A percentile compares a stretch with the other conserved stretches of the same genome.
Evolutionary conservation across 352 stramenopile species (phyloP).

Genomic region (Phytopythium sindhum): DNA sequence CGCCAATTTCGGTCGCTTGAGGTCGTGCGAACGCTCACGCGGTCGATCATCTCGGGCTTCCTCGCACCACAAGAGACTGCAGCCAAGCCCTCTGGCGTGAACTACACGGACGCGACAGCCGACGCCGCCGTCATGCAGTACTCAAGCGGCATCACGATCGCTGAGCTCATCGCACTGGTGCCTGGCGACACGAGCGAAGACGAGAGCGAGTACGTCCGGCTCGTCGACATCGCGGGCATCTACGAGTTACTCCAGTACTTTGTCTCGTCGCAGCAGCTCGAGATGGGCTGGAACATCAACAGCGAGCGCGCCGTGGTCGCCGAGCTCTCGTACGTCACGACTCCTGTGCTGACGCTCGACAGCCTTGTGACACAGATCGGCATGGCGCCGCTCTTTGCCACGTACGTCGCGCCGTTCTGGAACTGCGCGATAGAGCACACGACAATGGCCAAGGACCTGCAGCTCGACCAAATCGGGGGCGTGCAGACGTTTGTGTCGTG

Average conservation of each 20-base stretch:
- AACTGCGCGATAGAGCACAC: conserved; percentile 38
- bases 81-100: too few relatives aligned
- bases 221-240: conserved; percentile 29
- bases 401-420: conserved; percentile 40
- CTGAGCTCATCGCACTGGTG: conserved; percentile 18
- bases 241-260: conserved; percentile 18
- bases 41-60: too few relatives aligned
- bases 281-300: conserved; percentile 36
- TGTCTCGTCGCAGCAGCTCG: conserved; percentile 26
- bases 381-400: conserved; percentile 28
- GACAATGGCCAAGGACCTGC: conserved; percentile 31
- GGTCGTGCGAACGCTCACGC: too few relatives aligned
- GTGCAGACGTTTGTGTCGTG: conserved; percentile 17
- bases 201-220: conserved; percentile 19
- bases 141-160: conserved; percentile 22
- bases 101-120: conserved; percentile 23
- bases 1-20: too few relatives aligned
- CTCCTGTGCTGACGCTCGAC: conserved; percentile 27
- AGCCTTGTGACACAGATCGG: conserved; percentile 30
- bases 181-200: conserved; percentile 11
- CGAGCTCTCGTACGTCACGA: conserved; percentile 29
- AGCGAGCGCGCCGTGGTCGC: conserved; percentile 33
- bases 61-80: too few relatives aligned
- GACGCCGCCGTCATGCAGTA: conserved; percentile 24
- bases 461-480: conserved; percentile 19